Percentiles rank a stretch among this genome's conserved stretches.
Conservation (phyloP, 495 filamentous ascomycete species). For the Aspergillus steynii region DNA sequence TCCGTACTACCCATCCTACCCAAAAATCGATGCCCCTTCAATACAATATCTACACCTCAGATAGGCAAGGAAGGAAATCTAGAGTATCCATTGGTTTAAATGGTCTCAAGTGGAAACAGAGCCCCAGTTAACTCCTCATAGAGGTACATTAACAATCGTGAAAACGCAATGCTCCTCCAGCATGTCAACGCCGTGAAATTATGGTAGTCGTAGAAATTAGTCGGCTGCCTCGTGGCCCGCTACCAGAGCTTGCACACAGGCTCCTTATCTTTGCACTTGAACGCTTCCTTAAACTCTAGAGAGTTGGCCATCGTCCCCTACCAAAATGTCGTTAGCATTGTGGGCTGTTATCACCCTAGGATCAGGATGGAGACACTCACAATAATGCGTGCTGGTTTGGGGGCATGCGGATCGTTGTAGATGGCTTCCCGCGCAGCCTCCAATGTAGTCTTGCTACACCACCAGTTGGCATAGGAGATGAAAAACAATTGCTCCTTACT, state of each 20-base stretch:
- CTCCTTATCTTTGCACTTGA: slow-evolving; percentile 62
- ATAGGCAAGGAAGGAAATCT: neutral
- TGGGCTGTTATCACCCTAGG: neutral
- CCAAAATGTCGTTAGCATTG: slow-evolving; percentile 14
- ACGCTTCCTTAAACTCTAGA: slow-evolving; percentile 65
- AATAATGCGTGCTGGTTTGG: slow-evolving; percentile 58
- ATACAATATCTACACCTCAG: neutral
- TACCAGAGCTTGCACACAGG: slow-evolving; percentile 73
- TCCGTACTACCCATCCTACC: neutral
- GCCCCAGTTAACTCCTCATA: neutral
- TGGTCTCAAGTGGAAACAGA: neutral
- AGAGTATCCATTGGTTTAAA: neutral
- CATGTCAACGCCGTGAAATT: neutral
- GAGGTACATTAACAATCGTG: neutral
- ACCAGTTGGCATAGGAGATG: slow-evolving; percentile 63
- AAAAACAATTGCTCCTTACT: slow-evolving; percentile 76
- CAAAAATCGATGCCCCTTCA: neutral
- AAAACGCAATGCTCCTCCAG: neutral
- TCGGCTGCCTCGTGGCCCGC: neutral
- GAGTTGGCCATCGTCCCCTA: slow-evolving; percentile 67
- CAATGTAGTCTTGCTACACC: slow-evolving; percentile 65
- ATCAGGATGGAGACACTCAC: slow-evolving; percentile 32
- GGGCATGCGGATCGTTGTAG: slow-evolving; percentile 66
- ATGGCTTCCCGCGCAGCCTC: slow-evolving; percentile 56
- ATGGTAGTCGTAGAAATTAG: neutral